Evolutionary conservation across 2,329 filamentous ascomycete genomes (phyloP), one percentile per base, ranked within the genome.

Genomic region (Claviceps monticola): DNA sequence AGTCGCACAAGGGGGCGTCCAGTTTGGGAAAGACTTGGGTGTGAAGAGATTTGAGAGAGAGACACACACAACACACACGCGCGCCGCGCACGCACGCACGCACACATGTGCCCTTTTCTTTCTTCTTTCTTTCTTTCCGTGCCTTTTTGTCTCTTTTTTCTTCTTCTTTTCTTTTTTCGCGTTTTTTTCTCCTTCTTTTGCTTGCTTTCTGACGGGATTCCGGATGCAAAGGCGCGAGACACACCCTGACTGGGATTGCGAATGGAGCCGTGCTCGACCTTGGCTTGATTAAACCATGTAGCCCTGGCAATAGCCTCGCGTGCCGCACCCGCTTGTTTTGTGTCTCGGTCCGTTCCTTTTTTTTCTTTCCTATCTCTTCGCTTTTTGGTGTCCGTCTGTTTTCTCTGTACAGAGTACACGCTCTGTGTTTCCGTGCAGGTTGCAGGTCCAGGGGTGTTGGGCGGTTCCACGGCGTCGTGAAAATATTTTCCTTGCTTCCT

Each of bases 161-260:
- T 34, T 34, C 41, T 23, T 21, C 21, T 6, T 39, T 17, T 11
- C 9, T 11, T 42, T 42, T 42, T 19, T 42, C 37, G 13, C 37
- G 37, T 11, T 34, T 34, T 34, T 34, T 39, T 39, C 38, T 39
- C 14, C 14, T 43, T 23, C 21, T 13, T 43, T 43, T 43, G 14
- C 13, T 43, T 14, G 14, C 13, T 23, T 43, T 21, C 9, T 51
- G 53, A 51, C 38, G 47, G 53, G 53, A 48, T 52, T 49, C 37
- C 53, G 53, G 53, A 52, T 52, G 44, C 50, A 52, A 44, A 50
- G 46, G 53, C 53, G 53, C 53, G 53, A 54, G 53, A 54, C 53
- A 54, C 52, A 44, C 42, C 49, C 48, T 49, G 50, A 52, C 53
- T 54, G 47, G 53, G 53, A 39, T 49, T 49, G 47, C 19, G 37